Evolutionary conservation across 441 rosid genomes (phyloP).

Genomic region (Francoa sonchifolia): DNA sequence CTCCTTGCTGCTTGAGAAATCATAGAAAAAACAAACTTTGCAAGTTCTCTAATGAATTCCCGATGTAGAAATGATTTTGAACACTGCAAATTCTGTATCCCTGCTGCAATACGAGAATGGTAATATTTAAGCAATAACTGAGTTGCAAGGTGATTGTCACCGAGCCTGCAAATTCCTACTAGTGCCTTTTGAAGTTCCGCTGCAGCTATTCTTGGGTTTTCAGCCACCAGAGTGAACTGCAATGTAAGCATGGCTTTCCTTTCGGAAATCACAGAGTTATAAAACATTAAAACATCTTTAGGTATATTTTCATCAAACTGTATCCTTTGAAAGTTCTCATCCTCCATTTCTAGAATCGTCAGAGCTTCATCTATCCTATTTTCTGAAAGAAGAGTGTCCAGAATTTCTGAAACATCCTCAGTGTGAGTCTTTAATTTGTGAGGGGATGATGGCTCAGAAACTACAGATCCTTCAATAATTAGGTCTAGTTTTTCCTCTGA

Average conservation of each 20-base stretch:
- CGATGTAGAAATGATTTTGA: slow-evolving; percentile 20
- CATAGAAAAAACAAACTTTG: slow-evolving; percentile 41
- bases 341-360: slow-evolving; percentile 28
- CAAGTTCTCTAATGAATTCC: slow-evolving; percentile 33
- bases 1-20: slow-evolving; percentile 56
- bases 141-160: slow-evolving; percentile 31
- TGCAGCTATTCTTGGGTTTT: slow-evolving; percentile 39
- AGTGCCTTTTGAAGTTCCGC: slow-evolving; percentile 46
- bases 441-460: slow-evolving; percentile 15
- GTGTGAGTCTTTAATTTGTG: slow-evolving; percentile 23
- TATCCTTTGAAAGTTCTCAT: slow-evolving; percentile 24
- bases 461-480: slow-evolving; percentile 14
- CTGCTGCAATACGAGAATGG: slow-evolving; percentile 30
- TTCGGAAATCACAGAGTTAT: slow-evolving; percentile 29
- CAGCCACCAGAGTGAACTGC: slow-evolving; percentile 31
- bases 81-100: slow-evolving; percentile 23
- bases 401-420: slow-evolving; percentile 24
- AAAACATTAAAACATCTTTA: slow-evolving; percentile 12
- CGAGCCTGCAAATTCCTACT: slow-evolving; percentile 33
- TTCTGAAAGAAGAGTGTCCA: slow-evolving; percentile 38
- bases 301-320: slow-evolving; percentile 14
- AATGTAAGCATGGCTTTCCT: slow-evolving; percentile 24
- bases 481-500: slow-evolving; percentile 25
- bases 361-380: slow-evolving; percentile 41
- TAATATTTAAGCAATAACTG: slow-evolving; percentile 41